A percentile compares a stretch with the other conserved stretches of the same genome.
Evolutionary conservation across 2,329 filamentous ascomycete genomes (phyloP).

Genomic region (Endoconidiophora laricicola): DNA sequence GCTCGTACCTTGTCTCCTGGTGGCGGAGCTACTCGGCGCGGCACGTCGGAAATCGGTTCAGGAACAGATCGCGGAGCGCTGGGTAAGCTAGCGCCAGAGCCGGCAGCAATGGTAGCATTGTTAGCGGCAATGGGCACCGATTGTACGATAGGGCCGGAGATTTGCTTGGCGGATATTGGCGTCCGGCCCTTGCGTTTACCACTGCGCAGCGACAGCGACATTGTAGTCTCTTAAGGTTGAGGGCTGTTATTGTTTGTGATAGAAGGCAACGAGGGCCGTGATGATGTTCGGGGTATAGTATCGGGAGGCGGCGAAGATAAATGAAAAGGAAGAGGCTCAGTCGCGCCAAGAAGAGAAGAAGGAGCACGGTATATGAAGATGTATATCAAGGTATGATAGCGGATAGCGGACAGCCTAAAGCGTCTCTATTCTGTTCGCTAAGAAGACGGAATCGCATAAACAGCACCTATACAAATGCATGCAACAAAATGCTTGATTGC

Average conservation of each 20-base stretch:
- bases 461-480: too few relatives aligned
- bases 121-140: slow-evolving; percentile 22
- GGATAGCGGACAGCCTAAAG: too few relatives aligned
- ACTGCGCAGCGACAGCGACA: slow-evolving; percentile 49
- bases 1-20: slow-evolving; percentile 37
- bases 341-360: too few relatives aligned
- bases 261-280: too few relatives aligned
- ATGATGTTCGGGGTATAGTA: too few relatives aligned
- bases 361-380: too few relatives aligned
- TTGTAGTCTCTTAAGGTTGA: slow-evolving; percentile 19
- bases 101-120: slow-evolving; percentile 16
- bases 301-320: too few relatives aligned
- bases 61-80: slow-evolving; percentile 9
- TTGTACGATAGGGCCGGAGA: slow-evolving; percentile 42
- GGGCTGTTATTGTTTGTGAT: neutral
- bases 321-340: too few relatives aligned
- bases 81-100: slow-evolving; percentile 13
- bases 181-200: slow-evolving; percentile 46
- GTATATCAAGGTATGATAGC: too few relatives aligned
- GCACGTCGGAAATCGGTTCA: slow-evolving; percentile 21
- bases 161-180: slow-evolving; percentile 44
- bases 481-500: too few relatives aligned
- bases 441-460: too few relatives aligned
- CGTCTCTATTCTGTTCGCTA: too few relatives aligned
- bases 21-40: slow-evolving; percentile 31